Base-by-base conservation (phyloP, 331 rosid species). In the Pyrus hybrid region DNA sequence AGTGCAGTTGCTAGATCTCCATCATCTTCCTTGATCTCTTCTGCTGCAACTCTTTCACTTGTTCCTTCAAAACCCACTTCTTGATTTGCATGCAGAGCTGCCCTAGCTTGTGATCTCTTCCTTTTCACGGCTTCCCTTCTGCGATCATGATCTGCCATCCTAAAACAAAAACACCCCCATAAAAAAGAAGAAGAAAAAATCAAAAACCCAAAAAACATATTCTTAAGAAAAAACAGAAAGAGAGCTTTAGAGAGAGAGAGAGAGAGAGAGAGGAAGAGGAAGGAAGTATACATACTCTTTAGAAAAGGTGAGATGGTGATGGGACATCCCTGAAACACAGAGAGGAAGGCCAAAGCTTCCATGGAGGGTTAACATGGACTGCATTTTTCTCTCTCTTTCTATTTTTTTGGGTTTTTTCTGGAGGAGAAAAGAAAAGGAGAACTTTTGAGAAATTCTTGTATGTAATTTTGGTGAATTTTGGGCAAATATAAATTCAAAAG, bases 91-190 rank as follows among this genome's bases (percentile, higher is more conserved):
- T 83, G 86, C 70, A 33, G 32, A 51, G 67, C 72, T 67, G 60
- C 83, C 63, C 76, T 47, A 45, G 70, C 67, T 7, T 54, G 43
- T 72, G 95, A 86, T 78, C 86, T 88, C 63, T 75, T 88, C 76
- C 29, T 76, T 67, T 58, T 91, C 85, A 93, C 84, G 71, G 85
- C 86, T 69, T 93, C 85, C 80, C 98, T 93, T 69, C 92, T 83
- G 16, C 85, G 92, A 41, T 93, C 97, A 54, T 91, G 97, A 91
- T 93, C 98, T 47, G 75, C 92, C 77, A 91, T 93, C 85, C 97
- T 93, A 62, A 77, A 73, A 22, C 28, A 4, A 43, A 76, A 1
- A 45, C 61, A 37, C 45, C 70, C 62, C 21, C 13, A 3, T 49
- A 41, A 23, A 70, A 28, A 37, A 53, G 13, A 33, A 7, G 37